Evolutionary conservation across 2,329 filamentous ascomycete genomes (phyloP).

Genomic region (Diaporthe longicolla): DNA sequence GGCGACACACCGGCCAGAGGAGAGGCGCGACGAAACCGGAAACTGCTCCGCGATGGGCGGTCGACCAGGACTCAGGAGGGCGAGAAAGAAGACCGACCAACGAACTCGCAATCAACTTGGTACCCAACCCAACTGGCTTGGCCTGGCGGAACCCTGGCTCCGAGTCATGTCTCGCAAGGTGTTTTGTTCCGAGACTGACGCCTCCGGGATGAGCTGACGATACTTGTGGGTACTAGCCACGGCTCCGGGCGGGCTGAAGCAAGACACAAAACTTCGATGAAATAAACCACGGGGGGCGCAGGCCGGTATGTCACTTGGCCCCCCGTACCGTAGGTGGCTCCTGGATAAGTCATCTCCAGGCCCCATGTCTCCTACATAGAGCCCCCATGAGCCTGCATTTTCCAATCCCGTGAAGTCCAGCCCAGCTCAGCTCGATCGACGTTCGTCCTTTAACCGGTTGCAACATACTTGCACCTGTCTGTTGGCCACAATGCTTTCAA

Average conservation of each 20-base stretch:
- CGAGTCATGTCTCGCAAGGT: slow-evolving; percentile 35
- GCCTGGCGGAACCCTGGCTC: slow-evolving; percentile 31
- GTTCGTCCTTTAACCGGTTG: slow-evolving; percentile 23
- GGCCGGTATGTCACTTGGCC: not conserved
- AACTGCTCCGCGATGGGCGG: slow-evolving; percentile 17
- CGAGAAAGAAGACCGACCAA: not conserved
- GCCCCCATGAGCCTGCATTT: slow-evolving; percentile 4
- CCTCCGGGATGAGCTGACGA: slow-evolving; percentile 31
- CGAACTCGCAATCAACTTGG: slow-evolving; percentile 21
- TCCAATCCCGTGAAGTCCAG: not conserved
- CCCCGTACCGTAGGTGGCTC: not conserved
- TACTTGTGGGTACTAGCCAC: slow-evolving; percentile 28
- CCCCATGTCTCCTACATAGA: slow-evolving; percentile 32
- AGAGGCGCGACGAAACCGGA: slow-evolving; percentile 22
- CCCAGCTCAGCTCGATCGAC: not conserved
- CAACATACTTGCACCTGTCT: not conserved
- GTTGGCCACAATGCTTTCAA: slow-evolving; percentile 14
- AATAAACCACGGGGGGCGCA: slow-evolving; percentile 31
- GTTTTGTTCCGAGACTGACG: slow-evolving; percentile 33
- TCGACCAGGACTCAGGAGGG: not conserved
- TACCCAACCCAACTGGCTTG: slow-evolving; percentile 25
- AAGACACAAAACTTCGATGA: slow-evolving; percentile 34
- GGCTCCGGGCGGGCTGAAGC: slow-evolving; percentile 31
- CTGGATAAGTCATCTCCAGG: slow-evolving; percentile 29
- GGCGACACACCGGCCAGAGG: slow-evolving; percentile 30